Percentiles rank a stretch among this genome's conserved stretches.
phyloP scores from a whole-genome alignment of 148 eudicot genomes.

The Pharnaceum exiguum region DNA sequence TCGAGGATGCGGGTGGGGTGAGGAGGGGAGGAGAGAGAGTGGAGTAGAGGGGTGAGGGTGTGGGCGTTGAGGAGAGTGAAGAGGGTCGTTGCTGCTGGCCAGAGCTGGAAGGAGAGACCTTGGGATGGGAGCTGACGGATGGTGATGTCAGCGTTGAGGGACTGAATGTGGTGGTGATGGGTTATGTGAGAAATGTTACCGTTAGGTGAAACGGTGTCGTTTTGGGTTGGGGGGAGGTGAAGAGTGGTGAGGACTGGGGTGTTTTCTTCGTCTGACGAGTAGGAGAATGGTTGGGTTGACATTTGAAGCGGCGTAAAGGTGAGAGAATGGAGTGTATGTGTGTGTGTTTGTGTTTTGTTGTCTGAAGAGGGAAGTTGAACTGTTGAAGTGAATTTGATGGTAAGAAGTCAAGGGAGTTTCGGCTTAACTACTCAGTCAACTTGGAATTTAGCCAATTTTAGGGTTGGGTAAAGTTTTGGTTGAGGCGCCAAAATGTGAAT shows the following conservation, averaged over 20 bases:
- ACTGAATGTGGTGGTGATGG: conserved; percentile 31
- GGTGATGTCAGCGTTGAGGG: conserved; percentile 38
- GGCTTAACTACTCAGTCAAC: too few species aligned
- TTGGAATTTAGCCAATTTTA: too few species aligned
- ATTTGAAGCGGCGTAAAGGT: background rate
- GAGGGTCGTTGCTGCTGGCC: conserved; percentile 70
- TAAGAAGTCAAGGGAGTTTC: too few species aligned
- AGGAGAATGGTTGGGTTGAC: conserved; percentile 6
- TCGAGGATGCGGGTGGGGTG: conserved; percentile 38
- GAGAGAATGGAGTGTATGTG: too few species aligned
- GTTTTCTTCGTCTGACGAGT: conserved; percentile 26
- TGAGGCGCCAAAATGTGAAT: too few species aligned
- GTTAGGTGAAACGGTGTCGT: background rate
- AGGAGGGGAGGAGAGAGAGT: conserved; percentile 18
- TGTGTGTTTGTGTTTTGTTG: too few species aligned
- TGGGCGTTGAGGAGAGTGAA: conserved; percentile 48
- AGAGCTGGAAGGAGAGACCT: conserved; percentile 82
- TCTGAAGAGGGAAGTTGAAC: too few species aligned
- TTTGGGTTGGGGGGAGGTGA: background rate
- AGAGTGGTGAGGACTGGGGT: conserved; percentile 17
- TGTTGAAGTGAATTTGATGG: too few species aligned
- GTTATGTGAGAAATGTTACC: conserved; percentile 12
- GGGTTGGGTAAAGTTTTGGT: too few species aligned
- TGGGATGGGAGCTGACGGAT: conserved; percentile 62
- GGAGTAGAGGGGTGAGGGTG: conserved; percentile 2